phyloP scores from a whole-genome alignment of 2,329 filamentous ascomycete species.

The Ustilaginoidea virens region DNA sequence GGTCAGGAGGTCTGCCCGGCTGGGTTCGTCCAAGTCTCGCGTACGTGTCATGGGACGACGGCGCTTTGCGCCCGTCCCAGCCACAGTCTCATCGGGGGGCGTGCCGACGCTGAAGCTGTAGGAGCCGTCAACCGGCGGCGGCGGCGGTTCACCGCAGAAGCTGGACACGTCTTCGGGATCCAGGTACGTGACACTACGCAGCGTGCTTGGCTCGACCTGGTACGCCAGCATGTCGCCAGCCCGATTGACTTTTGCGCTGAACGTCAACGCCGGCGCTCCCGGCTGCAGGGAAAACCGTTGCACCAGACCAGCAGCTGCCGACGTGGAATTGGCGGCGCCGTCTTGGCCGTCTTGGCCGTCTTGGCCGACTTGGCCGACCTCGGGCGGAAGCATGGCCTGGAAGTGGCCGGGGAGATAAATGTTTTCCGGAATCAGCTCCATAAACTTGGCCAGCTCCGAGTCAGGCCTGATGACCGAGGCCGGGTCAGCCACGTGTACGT shows the following conservation, averaged over 20 bases:
- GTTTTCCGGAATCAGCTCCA: constrained; percentile 44
- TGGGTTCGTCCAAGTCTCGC: constrained; percentile 23
- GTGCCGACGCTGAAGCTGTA: constrained; percentile 16
- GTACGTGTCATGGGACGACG: constrained; percentile 28
- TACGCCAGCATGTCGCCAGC: constrained; percentile 37
- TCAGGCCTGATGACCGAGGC: constrained; percentile 50
- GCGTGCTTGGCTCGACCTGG: constrained; percentile 34
- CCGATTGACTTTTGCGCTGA: constrained; percentile 41
- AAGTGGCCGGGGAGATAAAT: constrained; percentile 43
- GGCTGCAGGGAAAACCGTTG: constrained; percentile 37
- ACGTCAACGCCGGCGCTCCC: constrained; percentile 39
- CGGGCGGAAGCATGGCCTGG: constrained; percentile 38
- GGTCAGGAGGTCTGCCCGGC: constrained; percentile 29
- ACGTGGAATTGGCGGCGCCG: too few species aligned
- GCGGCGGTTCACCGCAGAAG: constrained; percentile 22
- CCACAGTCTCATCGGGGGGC: constrained; percentile 6
- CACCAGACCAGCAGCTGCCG: too few species aligned
- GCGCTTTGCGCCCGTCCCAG: constrained; percentile 13
- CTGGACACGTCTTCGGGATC: constrained; percentile 33
- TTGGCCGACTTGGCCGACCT: constrained; percentile 15
- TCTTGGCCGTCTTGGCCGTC: constrained; percentile 15
- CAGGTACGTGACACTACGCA: constrained; percentile 42
- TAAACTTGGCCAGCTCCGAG: constrained; percentile 41
- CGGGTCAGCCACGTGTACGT: constrained; percentile 66
- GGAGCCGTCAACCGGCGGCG: constrained; percentile 7